These are phyloP conservation scores for Globisporangium spinosum DNA, from an alignment of 352 stramenopile genomes.

Conservation along the genomic window DNA sequence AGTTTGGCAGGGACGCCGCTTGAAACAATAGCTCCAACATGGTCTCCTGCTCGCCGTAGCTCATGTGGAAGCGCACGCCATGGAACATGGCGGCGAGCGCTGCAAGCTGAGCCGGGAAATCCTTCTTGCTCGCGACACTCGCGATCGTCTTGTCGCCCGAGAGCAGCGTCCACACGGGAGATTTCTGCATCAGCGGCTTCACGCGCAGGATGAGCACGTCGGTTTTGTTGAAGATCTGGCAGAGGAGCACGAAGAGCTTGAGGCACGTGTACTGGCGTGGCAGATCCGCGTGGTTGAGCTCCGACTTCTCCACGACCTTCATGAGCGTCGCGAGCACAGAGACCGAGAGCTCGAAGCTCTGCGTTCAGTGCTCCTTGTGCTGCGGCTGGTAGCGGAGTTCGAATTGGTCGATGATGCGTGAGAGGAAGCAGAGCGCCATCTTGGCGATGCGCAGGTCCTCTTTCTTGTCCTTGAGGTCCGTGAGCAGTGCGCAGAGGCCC, in stretches of 20 bases:
- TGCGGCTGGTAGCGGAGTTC: conserved; percentile 32
- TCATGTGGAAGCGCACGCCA: conserved; percentile 49
- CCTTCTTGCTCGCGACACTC: conserved; percentile 41
- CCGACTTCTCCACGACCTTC: conserved; percentile 44
- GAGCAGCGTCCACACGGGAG: conserved; percentile 40
- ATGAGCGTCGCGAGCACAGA: conserved; percentile 42
- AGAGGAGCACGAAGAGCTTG: conserved; percentile 62
- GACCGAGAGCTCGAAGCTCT: conserved; percentile 45
- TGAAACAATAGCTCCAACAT: conserved; percentile 57
- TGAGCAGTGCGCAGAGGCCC: conserved; percentile 60
- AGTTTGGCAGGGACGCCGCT: conserved; percentile 45
- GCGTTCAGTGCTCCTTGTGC: conserved; percentile 23
- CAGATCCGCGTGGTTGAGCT: conserved; percentile 43
- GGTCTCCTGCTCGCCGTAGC: conserved; percentile 24
- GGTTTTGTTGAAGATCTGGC: conserved; percentile 39
- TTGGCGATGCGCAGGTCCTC: conserved; percentile 66
- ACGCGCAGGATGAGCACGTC: conserved; percentile 42
- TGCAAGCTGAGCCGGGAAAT: conserved; percentile 49
- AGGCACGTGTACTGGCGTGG: conserved; percentile 48
- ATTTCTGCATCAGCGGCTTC: conserved; percentile 47
- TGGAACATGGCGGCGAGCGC: conserved; percentile 50
- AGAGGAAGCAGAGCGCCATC: conserved; percentile 59
- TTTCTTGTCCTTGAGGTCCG: conserved; percentile 77
- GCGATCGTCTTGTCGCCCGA: conserved; percentile 42
- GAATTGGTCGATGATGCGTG: conserved; percentile 62